Conservation (phyloP, 2,329 filamentous ascomycete genomes). For the Fusarium clavum region DNA sequence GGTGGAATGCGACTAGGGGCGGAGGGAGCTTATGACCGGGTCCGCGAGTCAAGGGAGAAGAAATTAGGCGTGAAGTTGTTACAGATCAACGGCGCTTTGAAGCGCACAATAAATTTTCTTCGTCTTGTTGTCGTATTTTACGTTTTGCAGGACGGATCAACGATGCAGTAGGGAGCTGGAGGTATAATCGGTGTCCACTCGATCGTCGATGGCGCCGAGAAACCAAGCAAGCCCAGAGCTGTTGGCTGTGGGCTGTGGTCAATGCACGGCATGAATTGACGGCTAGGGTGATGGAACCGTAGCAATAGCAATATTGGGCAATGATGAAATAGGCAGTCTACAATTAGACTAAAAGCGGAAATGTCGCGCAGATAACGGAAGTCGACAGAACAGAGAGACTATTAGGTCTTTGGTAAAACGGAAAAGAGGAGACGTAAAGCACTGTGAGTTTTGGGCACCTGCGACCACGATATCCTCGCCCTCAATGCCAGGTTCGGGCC, state of each 20-base stretch:
- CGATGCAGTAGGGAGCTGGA: background rate
- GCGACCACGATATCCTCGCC: slow-evolving; percentile 2
- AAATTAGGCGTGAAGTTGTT: background rate
- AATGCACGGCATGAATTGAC: slow-evolving; percentile 26
- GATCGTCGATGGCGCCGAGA: slow-evolving; percentile 28
- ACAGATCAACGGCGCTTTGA: slow-evolving; percentile 6
- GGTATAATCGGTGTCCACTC: slow-evolving; percentile 11
- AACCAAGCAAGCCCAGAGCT: slow-evolving; percentile 10
- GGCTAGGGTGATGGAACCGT: slow-evolving; percentile 8
- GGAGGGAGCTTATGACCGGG: slow-evolving; percentile 17
- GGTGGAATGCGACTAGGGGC: slow-evolving; percentile 14
- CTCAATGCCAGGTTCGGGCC: slow-evolving; percentile 5
- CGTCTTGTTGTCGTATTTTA: background rate
- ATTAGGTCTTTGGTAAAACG: background rate
- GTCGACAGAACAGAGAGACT: background rate
- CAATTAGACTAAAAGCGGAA: slow-evolving; percentile 3
- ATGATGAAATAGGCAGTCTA: slow-evolving; percentile 7
- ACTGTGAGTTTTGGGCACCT: slow-evolving; percentile 2
- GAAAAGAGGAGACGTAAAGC: background rate
- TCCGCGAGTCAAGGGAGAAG: slow-evolving; percentile 20
- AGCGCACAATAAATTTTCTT: slow-evolving; percentile 11
- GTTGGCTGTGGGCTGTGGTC: slow-evolving; percentile 12
- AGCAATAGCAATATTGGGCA: slow-evolving; percentile 3
- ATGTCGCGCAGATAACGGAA: background rate
- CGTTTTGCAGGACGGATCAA: slow-evolving; percentile 1